Evolutionary conservation across 192 early-diverging fungal species (phyloP).

Genomic region (Dimargaris cristalligena): DNA sequence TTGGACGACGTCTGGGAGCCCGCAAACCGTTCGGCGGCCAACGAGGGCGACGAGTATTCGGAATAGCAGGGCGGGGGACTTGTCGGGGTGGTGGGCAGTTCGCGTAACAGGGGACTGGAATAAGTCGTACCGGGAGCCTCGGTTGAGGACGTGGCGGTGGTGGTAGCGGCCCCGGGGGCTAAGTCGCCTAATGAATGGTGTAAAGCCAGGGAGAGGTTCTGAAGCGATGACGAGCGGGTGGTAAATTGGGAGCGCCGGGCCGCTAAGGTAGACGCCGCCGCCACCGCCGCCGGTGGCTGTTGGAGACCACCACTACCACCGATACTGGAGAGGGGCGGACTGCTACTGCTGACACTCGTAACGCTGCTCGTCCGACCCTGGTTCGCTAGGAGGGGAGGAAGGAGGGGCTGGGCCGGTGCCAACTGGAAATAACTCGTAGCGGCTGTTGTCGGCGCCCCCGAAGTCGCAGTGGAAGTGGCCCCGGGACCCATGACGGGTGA

Average conservation of each 20-base stretch:
- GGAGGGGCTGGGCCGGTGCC: neutral
- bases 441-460: neutral
- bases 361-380: too few species aligned
- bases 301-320: too few species aligned
- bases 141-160: neutral
- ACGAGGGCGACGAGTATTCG: neutral
- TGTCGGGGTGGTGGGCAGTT: neutral
- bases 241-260: neutral
- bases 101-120: neutral
- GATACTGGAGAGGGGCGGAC: too few species aligned
- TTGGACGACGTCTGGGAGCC: neutral
- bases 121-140: neutral
- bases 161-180: neutral
- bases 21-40: neutral
- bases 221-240: neutral
- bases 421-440: neutral
- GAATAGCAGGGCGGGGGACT: slow-evolving; percentile 6
- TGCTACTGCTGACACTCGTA: too few species aligned
- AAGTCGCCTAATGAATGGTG: neutral
- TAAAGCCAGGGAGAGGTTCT: neutral
- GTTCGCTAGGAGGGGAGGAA: neutral
- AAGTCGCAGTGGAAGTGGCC: neutral
- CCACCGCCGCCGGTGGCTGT: too few species aligned
- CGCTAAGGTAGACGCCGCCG: too few species aligned
- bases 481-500: neutral